Evolutionary conservation across 1,284 basidiomycete species (phyloP), one percentile per base, ranked within the genome.

Genomic region (Coriolopsis trogii): DNA sequence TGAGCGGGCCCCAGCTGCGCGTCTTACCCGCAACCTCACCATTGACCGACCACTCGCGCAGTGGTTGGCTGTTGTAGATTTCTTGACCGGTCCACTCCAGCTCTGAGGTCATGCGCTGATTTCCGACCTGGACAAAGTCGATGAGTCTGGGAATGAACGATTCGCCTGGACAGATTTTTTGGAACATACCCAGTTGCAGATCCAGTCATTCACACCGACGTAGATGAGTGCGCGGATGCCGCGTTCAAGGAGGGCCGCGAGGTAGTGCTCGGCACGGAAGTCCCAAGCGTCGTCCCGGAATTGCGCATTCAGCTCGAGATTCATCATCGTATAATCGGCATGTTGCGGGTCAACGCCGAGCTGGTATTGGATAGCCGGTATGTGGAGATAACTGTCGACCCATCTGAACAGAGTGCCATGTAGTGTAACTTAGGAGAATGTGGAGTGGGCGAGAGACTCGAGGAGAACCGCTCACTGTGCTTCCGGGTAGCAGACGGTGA

Each of bases 211-310:
- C 6, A 74, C 77, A 3, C 88, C 89, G 6, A 84, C 86, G 58
- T 91, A 91, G 49, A 91, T 81, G n/a, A 95, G 76, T 5, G 87
- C 82, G 6, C 79, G 72, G 28, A 94, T 73, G 1, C 82, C 84
- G 18, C 89, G 80, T 61, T 93, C 90, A 15, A 94, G 79, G 31
- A 95, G 76, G 1, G 75, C 82, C 1, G 80, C 76, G 47, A 93
- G 75, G 63, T 92, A 84, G 36, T 78, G 67, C 58, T 73, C 67
- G 0, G 76, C 77, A 8, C 70, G 63, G 48, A 75, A 77, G 47
- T 73, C 76, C 36, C 70, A 61, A 12, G 50, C 41, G 60, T 87
- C 84, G 30, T 70, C 65, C 13, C 68, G 55, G 24, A 46, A 46
- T 1, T 12, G 26, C 0, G 20, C 31, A 10, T 3, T 12, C 57